Conservation (phyloP, 352 stramenopile genomes). For the Lagenidium giganteum region DNA sequence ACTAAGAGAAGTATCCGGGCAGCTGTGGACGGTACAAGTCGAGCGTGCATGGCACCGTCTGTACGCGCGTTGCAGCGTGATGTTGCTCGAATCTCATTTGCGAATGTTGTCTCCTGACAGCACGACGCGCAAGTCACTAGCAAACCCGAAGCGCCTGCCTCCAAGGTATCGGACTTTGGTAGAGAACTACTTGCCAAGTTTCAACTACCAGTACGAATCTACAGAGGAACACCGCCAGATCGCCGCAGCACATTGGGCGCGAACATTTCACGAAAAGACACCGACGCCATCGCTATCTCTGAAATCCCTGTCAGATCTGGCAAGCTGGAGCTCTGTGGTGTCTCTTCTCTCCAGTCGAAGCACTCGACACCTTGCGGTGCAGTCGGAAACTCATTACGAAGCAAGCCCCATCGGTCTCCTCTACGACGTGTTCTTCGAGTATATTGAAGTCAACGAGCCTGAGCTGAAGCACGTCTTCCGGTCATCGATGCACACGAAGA, state of each 20-base stretch:
- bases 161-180: no score
- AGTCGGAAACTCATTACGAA: no score
- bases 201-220: conserved; percentile 32
- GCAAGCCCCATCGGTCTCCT: conserved; percentile 23
- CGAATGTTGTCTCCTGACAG: no score
- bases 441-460: conserved; percentile 30
- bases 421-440: conserved; percentile 42
- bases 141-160: no score
- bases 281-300: conserved; percentile 15
- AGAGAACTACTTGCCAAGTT: conserved; percentile 34
- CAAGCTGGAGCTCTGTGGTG: conserved; percentile 38
- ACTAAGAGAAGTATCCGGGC: conserved; percentile 48
- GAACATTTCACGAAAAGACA: conserved; percentile 23
- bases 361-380: no score
- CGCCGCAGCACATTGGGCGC: conserved; percentile 32
- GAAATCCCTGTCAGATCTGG: conserved; percentile 26
- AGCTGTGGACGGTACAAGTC: conserved; percentile 31
- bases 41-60: conserved; percentile 34
- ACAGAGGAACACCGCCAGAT: conserved; percentile 31
- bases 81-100: conserved; percentile 30
- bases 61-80: conserved; percentile 30
- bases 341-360: no score
- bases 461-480: conserved; percentile 38
- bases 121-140: no score
- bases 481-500: conserved; percentile 50